Evolutionary conservation across 352 stramenopile species (phyloP).

Genomic region (Chrysophaeum taylorii): DNA sequence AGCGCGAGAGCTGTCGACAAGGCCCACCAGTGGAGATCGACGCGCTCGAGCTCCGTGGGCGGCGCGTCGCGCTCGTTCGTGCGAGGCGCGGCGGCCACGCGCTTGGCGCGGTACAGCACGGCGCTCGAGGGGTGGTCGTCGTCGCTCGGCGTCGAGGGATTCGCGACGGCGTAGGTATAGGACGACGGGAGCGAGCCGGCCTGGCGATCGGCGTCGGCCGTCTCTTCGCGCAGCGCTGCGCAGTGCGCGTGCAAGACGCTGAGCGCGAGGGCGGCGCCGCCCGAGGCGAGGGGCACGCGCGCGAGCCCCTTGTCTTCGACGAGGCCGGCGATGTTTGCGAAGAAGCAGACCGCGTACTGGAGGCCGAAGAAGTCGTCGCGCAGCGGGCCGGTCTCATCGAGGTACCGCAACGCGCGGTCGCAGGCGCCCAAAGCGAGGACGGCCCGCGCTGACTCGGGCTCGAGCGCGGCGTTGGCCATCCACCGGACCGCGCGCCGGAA

Average conservation of each 20-base stretch:
- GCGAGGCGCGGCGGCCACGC: neutral
- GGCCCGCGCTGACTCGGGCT: neutral
- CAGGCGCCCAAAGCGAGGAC: neutral
- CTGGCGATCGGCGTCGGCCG: neutral
- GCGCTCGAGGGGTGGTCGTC: no score
- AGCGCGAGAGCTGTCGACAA: neutral
- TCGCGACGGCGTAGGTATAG: neutral
- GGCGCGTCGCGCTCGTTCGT: neutral
- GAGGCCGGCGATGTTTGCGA: neutral
- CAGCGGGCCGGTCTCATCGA: neutral
- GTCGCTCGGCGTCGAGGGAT: neutral
- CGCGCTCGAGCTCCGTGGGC: neutral
- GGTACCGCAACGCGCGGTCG: neutral
- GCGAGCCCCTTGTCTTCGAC: neutral
- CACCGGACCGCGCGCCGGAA: neutral
- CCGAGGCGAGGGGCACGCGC: neutral
- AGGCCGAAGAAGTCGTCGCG: neutral
- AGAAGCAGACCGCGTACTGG: neutral
- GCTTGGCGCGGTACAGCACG: neutral
- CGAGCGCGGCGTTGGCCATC: neutral
- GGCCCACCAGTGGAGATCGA: neutral
- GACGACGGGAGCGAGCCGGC: no score
- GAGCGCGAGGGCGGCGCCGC: neutral
- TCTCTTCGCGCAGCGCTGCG: neutral
- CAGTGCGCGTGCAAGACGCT: neutral